Evolutionary conservation across 805 yeast species (phyloP), one percentile per base, ranked within the genome.

Genomic region (Candida multigemmis): DNA sequence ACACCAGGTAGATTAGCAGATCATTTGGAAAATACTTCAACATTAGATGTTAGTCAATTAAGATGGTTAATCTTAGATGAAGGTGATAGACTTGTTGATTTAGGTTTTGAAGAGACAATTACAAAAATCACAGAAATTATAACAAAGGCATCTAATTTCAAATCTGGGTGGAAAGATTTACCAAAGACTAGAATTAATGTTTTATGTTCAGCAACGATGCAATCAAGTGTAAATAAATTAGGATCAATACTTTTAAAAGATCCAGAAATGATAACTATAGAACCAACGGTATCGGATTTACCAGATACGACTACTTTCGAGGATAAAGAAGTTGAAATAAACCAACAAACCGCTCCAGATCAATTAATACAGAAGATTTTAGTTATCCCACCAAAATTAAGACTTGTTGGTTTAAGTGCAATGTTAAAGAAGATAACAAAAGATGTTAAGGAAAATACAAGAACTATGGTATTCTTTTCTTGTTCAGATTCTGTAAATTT

Each of bases 401-500:
- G 98, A 38, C 61, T 87, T 15, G 97, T 89, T 1, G 69, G 95
- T 0, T 53, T 91, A 23, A 74, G 81, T 6, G 86, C 83, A 1
- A 48, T 67, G 4, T 59, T 91, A 33, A 73, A 69, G 44, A 57
- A 64, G 11, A 53, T 77, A 4, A 30, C 36, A 5, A 26, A 19
- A 3, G 23, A 29, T 7, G 25, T 31, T 5, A 20, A 24, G 6
- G 28, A 32, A 6, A 27, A 32, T 9, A 55, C 69, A 1, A 69
- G 82, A 36, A 74, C 85, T 1, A 77, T 91, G 48, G 85, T 91
- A 0, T 91, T 91, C 50, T 69, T 87, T 37, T 81, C 96, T 9
- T 89, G 98, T 57, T 76, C 97, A 0, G 97, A 89, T 48, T 81
- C 95, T n/a, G 97, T 93, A 13, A 87, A 91, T 40, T 91, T 82